Percentiles rank a stretch among this genome's conserved stretches.
phyloP scores from a whole-genome alignment of 345 rosid species.

The Camelina laxa region DNA sequence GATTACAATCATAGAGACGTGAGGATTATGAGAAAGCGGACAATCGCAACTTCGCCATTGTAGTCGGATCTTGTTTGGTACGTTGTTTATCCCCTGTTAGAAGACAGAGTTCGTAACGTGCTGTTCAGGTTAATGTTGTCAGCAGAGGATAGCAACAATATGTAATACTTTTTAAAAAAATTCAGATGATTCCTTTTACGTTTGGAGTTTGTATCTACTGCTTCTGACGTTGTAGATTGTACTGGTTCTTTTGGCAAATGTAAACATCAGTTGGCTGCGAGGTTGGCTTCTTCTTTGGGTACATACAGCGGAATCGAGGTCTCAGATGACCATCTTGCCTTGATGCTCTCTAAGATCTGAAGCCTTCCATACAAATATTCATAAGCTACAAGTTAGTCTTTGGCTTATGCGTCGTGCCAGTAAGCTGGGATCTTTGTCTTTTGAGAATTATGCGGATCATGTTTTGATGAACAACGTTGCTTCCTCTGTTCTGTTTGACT shows the following conservation, averaged over 20 bases:
- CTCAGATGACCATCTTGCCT: conserved; percentile 73
- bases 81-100: no score
- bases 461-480: no score
- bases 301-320: conserved; percentile 57
- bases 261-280: conserved; percentile 88
- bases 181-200: background rate
- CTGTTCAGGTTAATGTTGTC: conserved; percentile 46
- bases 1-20: no score
- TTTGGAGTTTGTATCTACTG: background rate
- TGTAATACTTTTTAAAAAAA: conserved; percentile 56
- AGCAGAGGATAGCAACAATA: conserved; percentile 87
- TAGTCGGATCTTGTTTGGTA: no score
- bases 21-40: no score
- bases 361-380: background rate
- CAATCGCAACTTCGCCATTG: no score
- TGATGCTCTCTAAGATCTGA: conserved; percentile 58
- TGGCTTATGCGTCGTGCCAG: background rate
- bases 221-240: conserved; percentile 9
- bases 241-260: conserved; percentile 51
- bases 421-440: background rate
- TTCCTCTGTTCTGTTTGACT: no score
- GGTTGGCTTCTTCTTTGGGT: conserved; percentile 72
- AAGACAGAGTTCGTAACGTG: no score
- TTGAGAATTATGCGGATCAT: background rate
- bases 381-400: conserved; percentile 3